Conservation (phyloP, 495 filamentous ascomycete genomes). For the Echria macrotheca region DNA sequence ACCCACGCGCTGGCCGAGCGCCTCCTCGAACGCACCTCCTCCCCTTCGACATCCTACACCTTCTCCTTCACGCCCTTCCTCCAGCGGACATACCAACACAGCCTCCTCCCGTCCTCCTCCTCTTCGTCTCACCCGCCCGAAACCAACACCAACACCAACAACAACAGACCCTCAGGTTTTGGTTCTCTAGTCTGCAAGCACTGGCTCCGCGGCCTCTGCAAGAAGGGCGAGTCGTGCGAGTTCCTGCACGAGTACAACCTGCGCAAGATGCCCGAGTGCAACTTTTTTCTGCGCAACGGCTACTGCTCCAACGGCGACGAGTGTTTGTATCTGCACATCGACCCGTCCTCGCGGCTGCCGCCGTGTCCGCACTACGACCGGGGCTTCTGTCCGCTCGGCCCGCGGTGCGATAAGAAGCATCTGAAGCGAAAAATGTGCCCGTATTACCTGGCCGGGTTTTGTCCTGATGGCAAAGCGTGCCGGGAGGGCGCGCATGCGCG, state of each 20-base stretch:
- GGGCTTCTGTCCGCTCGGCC: constrained; percentile 91
- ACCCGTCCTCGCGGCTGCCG: constrained; percentile 71
- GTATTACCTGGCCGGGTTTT: constrained; percentile 93
- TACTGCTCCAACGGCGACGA: constrained; percentile 96
- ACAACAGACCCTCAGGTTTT: constrained; percentile 35
- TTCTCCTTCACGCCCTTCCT: constrained; percentile 75
- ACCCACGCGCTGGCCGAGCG: constrained; percentile 9
- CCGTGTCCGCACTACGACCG: constrained; percentile 90
- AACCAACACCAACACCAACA: constrained; percentile 46
- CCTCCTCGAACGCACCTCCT: constrained; percentile 49
- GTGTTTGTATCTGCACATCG: constrained; percentile 92
- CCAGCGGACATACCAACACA: constrained; percentile 68
- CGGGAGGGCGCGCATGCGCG: constrained; percentile 73
- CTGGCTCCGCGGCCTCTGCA: constrained; percentile 95
- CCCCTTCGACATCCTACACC: constrained; percentile 40
- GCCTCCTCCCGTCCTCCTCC: constrained; percentile 61
- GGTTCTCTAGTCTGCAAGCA: constrained; percentile 91
- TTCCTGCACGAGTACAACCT: constrained; percentile 98
- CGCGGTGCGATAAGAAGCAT: constrained; percentile 80
- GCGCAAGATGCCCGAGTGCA: constrained; percentile 95
- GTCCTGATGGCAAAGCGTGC: constrained; percentile 72
- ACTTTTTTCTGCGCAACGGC: constrained; percentile 79
- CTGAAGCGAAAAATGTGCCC: constrained; percentile 68
- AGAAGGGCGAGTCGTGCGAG: constrained; percentile 92
- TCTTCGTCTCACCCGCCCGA: constrained; percentile 80